These are phyloP conservation scores for Pyracantha coccinea DNA, from an alignment of 331 rosid genomes.

Conservation along the genomic window DNA sequence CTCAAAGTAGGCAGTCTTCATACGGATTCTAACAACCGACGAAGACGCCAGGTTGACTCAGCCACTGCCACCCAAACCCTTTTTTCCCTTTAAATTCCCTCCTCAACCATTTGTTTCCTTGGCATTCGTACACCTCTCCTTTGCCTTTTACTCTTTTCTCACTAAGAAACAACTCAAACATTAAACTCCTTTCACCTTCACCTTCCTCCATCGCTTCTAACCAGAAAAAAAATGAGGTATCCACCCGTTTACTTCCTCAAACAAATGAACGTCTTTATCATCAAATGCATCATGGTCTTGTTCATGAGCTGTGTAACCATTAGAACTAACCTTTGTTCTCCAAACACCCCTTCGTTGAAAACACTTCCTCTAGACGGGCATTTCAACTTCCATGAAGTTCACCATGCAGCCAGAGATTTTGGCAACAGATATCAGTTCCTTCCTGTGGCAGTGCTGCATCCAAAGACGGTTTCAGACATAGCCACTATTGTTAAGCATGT, in stretches of 20 bases:
- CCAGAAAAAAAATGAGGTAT: slow-evolving; percentile 20
- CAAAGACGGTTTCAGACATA: slow-evolving; percentile 76
- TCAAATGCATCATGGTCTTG: slow-evolving; percentile 51
- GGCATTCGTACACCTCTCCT: slow-evolving; percentile 31
- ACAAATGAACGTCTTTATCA: slow-evolving; percentile 38
- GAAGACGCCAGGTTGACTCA: slow-evolving; percentile 56
- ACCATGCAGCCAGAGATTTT: slow-evolving; percentile 67
- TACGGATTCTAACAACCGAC: slow-evolving; percentile 52
- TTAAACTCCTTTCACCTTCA: slow-evolving; percentile 30
- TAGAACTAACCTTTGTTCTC: slow-evolving; percentile 42
- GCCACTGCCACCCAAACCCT: slow-evolving; percentile 46
- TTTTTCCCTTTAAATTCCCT: slow-evolving; percentile 50
- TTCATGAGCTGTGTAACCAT: slow-evolving; percentile 50
- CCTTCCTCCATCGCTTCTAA: slow-evolving; percentile 20
- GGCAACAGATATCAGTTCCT: slow-evolving; percentile 66
- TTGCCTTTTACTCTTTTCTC: slow-evolving; percentile 19
- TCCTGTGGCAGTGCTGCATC: slow-evolving; percentile 69
- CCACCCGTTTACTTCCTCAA: slow-evolving; percentile 33
- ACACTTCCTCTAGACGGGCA: slow-evolving; percentile 66
- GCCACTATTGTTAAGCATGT: slow-evolving; percentile 58
- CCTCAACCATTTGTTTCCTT: slow-evolving; percentile 33
- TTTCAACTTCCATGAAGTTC: slow-evolving; percentile 54
- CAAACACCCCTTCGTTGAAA: slow-evolving; percentile 44
- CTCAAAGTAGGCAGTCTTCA: slow-evolving; percentile 56
- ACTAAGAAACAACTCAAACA: slow-evolving; percentile 22